Evolutionary conservation across 805 yeast genomes (phyloP).

Genomic region (Nakazawaea siamensis): DNA sequence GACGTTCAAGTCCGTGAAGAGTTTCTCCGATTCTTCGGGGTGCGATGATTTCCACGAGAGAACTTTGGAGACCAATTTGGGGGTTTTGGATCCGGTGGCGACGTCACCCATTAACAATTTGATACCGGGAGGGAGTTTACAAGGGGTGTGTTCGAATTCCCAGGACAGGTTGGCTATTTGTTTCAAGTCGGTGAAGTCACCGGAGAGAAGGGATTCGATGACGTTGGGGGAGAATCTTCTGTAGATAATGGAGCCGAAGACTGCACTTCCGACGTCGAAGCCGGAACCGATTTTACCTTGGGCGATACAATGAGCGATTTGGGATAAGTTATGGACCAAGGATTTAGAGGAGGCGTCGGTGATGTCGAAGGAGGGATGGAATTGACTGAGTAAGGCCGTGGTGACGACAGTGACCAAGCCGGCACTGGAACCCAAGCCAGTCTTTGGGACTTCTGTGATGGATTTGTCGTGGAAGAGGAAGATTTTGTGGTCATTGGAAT

Average conservation of each 20-base stretch:
- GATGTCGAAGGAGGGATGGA: slow-evolving; percentile 21
- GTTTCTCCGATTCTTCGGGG: slow-evolving; percentile 37
- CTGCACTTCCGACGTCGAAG: slow-evolving; percentile 94
- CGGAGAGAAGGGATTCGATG: slow-evolving; percentile 30
- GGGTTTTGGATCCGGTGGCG: slow-evolving; percentile 88
- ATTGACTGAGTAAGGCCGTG: slow-evolving; percentile 53
- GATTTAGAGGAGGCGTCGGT: slow-evolving; percentile 8
- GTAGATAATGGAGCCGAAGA: slow-evolving; percentile 82
- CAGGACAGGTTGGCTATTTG: slow-evolving; percentile 40
- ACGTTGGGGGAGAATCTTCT: slow-evolving; percentile 59
- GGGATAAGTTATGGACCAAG: slow-evolving; percentile 76
- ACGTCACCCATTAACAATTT: slow-evolving; percentile 89
- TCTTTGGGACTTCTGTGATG: slow-evolving; percentile 75
- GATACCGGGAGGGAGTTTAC: slow-evolving; percentile 61
- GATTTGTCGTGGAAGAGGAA: slow-evolving; percentile 55
- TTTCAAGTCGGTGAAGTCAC: slow-evolving; percentile 23
- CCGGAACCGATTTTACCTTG: slow-evolving; percentile 96
- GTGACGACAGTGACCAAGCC: slow-evolving; percentile 80
- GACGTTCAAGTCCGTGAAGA: slow-evolving; percentile 48
- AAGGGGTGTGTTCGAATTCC: slow-evolving; percentile 47
- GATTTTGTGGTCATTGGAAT: slow-evolving; percentile 24
- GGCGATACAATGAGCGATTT: slow-evolving; percentile 86
- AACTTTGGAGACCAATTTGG: slow-evolving; percentile 76
- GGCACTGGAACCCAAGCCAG: slow-evolving; percentile 95
- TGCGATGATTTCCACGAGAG: slow-evolving; percentile 54